A percentile compares a stretch with the other conserved stretches of the same genome.
Evolutionary conservation across 768 basidiomycete genomes (phyloP).

Genomic region (Naganishia antarctica): DNA sequence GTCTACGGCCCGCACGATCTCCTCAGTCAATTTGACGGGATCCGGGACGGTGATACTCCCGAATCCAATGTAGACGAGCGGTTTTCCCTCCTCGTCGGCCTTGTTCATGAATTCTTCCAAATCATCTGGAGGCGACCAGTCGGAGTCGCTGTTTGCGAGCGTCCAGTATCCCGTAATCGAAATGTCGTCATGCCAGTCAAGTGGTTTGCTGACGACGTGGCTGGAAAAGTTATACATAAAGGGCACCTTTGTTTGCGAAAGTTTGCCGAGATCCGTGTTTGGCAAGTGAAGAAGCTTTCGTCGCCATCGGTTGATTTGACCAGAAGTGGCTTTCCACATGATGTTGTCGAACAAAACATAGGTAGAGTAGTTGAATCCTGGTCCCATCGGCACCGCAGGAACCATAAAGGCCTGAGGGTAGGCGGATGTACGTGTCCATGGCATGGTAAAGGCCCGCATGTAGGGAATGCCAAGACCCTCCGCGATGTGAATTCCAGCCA

Average conservation of each 20-base stretch:
- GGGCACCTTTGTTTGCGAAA: conserved; percentile 56
- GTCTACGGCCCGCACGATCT: conserved; percentile 60
- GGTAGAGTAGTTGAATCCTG: conserved; percentile 55
- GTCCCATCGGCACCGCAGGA: conserved; percentile 61
- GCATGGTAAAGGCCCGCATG: conserved; percentile 53
- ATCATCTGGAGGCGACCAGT: conserved; percentile 57
- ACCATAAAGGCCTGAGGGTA: conserved; percentile 63
- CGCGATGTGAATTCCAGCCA: conserved; percentile 69
- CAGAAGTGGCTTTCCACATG: conserved; percentile 63
- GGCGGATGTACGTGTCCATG: conserved; percentile 54
- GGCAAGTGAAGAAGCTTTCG: conserved; percentile 54
- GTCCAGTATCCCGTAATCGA: conserved; percentile 60
- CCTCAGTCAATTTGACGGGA: conserved; percentile 57
- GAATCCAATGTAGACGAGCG: conserved; percentile 66
- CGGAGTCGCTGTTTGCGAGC: conserved; percentile 60
- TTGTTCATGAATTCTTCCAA: conserved; percentile 58
- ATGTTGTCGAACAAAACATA: conserved; percentile 64
- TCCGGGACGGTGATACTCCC: conserved; percentile 65
- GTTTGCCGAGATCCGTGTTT: conserved; percentile 60
- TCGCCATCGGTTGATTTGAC: conserved; percentile 66
- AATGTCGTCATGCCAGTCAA: conserved; percentile 66
- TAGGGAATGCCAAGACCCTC: conserved; percentile 65
- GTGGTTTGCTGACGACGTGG: conserved; percentile 64
- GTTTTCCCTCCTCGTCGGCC: conserved; percentile 57
- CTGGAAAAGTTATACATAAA: conserved; percentile 61